phyloP scores from a whole-genome alignment of 306 rosid species.

The Inga oerstediana region DNA sequence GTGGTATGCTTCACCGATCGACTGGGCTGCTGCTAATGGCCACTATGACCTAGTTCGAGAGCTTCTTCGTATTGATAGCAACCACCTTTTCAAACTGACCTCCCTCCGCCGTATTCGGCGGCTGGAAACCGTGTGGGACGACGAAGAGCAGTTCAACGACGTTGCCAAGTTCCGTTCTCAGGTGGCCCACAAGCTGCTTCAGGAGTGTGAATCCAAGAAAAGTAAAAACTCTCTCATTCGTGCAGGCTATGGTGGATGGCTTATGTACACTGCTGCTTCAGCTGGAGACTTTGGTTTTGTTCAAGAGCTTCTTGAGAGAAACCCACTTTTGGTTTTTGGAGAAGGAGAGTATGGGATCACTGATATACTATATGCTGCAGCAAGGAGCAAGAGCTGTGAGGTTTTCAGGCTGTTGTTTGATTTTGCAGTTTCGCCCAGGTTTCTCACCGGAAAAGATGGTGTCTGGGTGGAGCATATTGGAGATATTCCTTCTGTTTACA shows the following conservation, averaged over 20 bases:
- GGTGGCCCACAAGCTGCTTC: conserved; percentile 72
- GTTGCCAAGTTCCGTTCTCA: conserved; percentile 75
- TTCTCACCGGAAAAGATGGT: conserved; percentile 55
- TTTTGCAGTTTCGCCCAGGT: conserved; percentile 80
- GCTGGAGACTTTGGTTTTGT: conserved; percentile 82
- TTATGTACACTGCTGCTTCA: conserved; percentile 96
- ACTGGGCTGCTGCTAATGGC: conserved; percentile 97
- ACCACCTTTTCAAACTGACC: conserved; percentile 90
- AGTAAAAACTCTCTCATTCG: conserved; percentile 72
- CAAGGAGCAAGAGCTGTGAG: conserved; percentile 56
- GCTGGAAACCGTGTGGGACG: conserved; percentile 96
- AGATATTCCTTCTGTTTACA: conserved; percentile 72
- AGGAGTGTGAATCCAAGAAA: conserved; percentile 66
- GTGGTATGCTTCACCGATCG: conserved; percentile 99
- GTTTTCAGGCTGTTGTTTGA: conserved; percentile 68
- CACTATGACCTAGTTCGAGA: conserved; percentile 91
- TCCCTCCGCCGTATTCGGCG: conserved; percentile 90
- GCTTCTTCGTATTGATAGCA: conserved; percentile 78
- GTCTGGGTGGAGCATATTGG: conserved; percentile 64
- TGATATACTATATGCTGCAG: conserved; percentile 74
- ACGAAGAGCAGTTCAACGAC: conserved; percentile 72
- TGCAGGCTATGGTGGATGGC: conserved; percentile 95
- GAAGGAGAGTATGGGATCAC: conserved; percentile 82
- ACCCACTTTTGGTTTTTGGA: conserved; percentile 73
- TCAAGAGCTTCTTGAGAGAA: conserved; percentile 52